phyloP scores from a whole-genome alignment of 75 land plant species.

The Picea glauca region DNA sequence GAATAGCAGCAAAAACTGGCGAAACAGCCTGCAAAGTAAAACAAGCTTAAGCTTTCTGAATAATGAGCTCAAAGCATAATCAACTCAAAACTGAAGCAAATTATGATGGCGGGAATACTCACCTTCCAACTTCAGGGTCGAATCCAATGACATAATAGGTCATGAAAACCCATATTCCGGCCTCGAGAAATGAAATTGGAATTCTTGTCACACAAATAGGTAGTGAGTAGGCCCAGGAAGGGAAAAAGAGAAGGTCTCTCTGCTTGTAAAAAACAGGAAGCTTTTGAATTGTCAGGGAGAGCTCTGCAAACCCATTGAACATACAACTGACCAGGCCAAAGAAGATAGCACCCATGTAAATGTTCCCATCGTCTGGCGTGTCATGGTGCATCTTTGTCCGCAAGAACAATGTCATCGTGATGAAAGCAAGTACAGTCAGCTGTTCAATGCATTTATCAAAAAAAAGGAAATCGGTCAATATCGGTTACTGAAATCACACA shows the following conservation, averaged over 20 bases:
- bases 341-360: slow-evolving; percentile 64
- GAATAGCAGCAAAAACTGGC: slow-evolving; percentile 61
- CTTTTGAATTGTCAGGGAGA: slow-evolving; percentile 58
- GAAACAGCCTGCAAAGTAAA: slow-evolving; percentile 53
- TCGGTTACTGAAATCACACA: too few relatives aligned
- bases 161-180: slow-evolving; percentile 53
- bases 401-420: slow-evolving; percentile 58
- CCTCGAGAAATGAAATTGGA: slow-evolving; percentile 60
- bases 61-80: too few relatives aligned
- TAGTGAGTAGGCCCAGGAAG: slow-evolving; percentile 77
- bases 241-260: slow-evolving; percentile 68
- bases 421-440: slow-evolving; percentile 31
- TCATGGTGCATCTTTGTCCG: slow-evolving; percentile 58
- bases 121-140: slow-evolving; percentile 72
- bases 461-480: too few relatives aligned
- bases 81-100: too few relatives aligned
- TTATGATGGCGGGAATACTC: background rate
- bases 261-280: slow-evolving; percentile 91
- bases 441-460: slow-evolving; percentile 9
- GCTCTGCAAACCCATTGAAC: slow-evolving; percentile 78
- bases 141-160: slow-evolving; percentile 76
- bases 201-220: slow-evolving; percentile 64
- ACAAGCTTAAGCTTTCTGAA: too few relatives aligned
- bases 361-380: slow-evolving; percentile 36
- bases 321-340: slow-evolving; percentile 36